phyloP scores from a whole-genome alignment of 2,329 filamentous ascomycete genomes.

The Exophiala spinifera region DNA sequence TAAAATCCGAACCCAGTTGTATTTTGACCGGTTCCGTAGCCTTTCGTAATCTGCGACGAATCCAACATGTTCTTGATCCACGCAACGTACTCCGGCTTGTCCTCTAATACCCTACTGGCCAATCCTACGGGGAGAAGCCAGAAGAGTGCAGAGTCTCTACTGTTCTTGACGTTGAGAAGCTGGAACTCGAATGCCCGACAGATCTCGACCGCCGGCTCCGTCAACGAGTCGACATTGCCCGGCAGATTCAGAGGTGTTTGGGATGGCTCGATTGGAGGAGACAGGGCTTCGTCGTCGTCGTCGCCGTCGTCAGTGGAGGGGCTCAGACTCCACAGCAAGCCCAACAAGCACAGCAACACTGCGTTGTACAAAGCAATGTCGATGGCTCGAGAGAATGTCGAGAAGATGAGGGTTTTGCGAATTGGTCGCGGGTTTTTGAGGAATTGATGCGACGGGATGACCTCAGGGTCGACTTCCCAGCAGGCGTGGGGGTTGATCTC shows the following conservation, averaged over 20 bases:
- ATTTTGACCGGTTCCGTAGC: constrained; percentile 14
- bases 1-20: constrained; percentile 19
- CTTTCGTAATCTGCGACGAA: constrained; percentile 12
- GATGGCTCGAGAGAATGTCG: constrained; percentile 13
- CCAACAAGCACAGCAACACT: constrained; percentile 17
- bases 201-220: constrained; percentile 19
- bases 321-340: constrained; percentile 18
- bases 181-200: constrained; percentile 23
- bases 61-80: constrained; percentile 22
- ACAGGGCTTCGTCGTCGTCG: not conserved
- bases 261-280: constrained; percentile 1
- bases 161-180: constrained; percentile 6
- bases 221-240: constrained; percentile 13
- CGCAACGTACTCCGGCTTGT: constrained; percentile 10
- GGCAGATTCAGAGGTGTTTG: constrained; percentile 12
- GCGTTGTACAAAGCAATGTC: constrained; percentile 23
- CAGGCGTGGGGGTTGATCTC: constrained; percentile 13
- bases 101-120: constrained; percentile 16
- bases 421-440: constrained; percentile 84
- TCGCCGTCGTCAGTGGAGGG: no score
- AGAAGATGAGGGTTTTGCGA: constrained; percentile 57
- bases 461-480: constrained; percentile 17
- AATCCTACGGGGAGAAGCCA: constrained; percentile 21
- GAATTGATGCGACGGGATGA: constrained; percentile 48
- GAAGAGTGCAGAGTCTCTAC: constrained; percentile 15